Evolutionary conservation across 1,139 yeast species (phyloP).

Genomic region (Taphrina confusa): DNA sequence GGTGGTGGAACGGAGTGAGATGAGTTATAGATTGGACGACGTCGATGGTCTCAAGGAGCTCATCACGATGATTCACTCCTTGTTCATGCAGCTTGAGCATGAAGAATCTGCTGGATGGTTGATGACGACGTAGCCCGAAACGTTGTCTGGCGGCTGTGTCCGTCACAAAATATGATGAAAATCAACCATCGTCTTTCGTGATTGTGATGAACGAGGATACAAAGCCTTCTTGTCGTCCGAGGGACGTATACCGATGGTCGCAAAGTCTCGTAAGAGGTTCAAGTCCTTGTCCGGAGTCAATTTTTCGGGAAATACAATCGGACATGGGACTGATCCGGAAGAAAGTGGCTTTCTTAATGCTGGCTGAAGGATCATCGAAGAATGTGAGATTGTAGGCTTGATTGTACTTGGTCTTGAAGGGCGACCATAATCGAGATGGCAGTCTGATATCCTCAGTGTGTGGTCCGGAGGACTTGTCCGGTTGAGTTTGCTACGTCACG

Average conservation of each 20-base stretch:
- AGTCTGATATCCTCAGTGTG: neutral
- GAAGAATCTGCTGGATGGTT: no score
- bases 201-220: no score
- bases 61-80: neutral
- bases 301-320: neutral
- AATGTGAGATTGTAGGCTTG: neutral
- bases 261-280: neutral
- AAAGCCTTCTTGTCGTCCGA: no score
- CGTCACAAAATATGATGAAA: no score
- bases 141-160: no score
- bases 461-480: conserved; percentile 7
- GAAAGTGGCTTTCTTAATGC: neutral
- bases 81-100: neutral
- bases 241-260: neutral
- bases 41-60: neutral
- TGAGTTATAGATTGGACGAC: neutral
- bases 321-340: neutral
- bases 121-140: no score
- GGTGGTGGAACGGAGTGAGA: neutral
- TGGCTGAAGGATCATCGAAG: neutral
- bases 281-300: neutral
- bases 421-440: neutral
- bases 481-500: neutral
- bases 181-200: no score
- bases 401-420: conserved; percentile 4